Evolutionary conservation across 805 yeast species (phyloP).

Genomic region (Diddensiella caesifluorescens): DNA sequence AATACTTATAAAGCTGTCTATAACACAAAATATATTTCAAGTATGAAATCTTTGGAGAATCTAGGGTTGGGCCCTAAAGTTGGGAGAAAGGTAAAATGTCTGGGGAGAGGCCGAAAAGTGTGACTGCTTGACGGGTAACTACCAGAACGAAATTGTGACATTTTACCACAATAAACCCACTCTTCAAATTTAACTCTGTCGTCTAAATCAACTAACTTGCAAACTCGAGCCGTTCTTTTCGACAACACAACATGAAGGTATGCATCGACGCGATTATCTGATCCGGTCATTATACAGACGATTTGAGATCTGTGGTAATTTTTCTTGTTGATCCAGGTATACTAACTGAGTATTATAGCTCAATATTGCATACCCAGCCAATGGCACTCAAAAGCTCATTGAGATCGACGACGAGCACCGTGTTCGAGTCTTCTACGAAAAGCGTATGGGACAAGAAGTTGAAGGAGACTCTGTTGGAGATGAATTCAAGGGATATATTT

Average conservation of each 20-base stretch:
- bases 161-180: slow-evolving; percentile 1
- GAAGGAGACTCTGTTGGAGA: slow-evolving; percentile 98
- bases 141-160: background rate
- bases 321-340: no score
- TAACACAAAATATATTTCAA: no score
- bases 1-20: no score
- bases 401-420: slow-evolving; percentile 99
- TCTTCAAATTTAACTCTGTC: slow-evolving; percentile 1
- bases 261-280: no score
- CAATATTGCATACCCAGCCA: slow-evolving; percentile 99
- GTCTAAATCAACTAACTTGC: slow-evolving; percentile 4
- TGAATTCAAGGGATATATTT: slow-evolving; percentile 98
- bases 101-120: no score
- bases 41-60: no score
- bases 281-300: no score
- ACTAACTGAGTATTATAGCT: slow-evolving; percentile 56
- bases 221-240: slow-evolving; percentile 4
- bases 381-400: slow-evolving; percentile 98
- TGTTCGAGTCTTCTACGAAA: slow-evolving; percentile 96
- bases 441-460: slow-evolving; percentile 99
- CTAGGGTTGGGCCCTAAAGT: no score
- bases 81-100: no score
- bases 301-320: no score
- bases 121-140: slow-evolving; percentile 1
- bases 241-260: slow-evolving; percentile 9